Evolutionary conservation across 805 yeast genomes (phyloP).

Genomic region (Wickerhamiella hasegawae): DNA sequence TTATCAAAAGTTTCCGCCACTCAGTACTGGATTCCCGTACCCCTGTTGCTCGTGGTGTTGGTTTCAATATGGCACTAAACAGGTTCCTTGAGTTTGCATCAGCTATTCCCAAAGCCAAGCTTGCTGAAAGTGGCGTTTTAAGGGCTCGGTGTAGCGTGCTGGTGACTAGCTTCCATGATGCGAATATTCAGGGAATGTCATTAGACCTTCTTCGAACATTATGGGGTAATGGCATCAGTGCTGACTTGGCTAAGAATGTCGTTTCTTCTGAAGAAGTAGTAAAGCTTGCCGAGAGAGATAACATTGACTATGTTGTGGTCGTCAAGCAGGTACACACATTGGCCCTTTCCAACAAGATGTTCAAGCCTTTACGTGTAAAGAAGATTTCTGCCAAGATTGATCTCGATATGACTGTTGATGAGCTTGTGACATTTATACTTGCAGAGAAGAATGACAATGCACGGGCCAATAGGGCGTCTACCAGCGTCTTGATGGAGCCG

Average conservation of each 20-base stretch:
- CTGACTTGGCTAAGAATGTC: constrained; percentile 37
- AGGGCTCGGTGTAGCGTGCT: constrained; percentile 3
- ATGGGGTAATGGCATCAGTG: constrained; percentile 67
- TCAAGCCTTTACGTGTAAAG: constrained; percentile 61
- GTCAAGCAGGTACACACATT: constrained; percentile 47
- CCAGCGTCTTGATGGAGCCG: neutral
- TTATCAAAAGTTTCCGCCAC: constrained; percentile 52
- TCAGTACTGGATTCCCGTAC: constrained; percentile 24
- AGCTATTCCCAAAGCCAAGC: constrained; percentile 8
- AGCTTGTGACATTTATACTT: constrained; percentile 34
- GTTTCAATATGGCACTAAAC: constrained; percentile 71
- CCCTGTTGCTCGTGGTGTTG: constrained; percentile 51
- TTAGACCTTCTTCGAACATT: constrained; percentile 43
- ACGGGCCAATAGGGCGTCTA: neutral
- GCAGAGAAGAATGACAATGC: constrained; percentile 13
- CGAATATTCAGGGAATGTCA: constrained; percentile 46
- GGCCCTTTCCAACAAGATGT: constrained; percentile 31
- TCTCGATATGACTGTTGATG: constrained; percentile 56
- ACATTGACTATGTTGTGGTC: constrained; percentile 60
- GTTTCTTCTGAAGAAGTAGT: constrained; percentile 45
- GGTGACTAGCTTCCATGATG: neutral
- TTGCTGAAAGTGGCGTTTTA: neutral
- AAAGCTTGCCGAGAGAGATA: constrained; percentile 47
- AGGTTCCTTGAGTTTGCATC: constrained; percentile 36
- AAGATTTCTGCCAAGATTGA: constrained; percentile 46